These are phyloP conservation scores for Verticillium alfalfae DNA, from an alignment of 2,329 filamentous ascomycete species.

Conservation along the genomic window DNA sequence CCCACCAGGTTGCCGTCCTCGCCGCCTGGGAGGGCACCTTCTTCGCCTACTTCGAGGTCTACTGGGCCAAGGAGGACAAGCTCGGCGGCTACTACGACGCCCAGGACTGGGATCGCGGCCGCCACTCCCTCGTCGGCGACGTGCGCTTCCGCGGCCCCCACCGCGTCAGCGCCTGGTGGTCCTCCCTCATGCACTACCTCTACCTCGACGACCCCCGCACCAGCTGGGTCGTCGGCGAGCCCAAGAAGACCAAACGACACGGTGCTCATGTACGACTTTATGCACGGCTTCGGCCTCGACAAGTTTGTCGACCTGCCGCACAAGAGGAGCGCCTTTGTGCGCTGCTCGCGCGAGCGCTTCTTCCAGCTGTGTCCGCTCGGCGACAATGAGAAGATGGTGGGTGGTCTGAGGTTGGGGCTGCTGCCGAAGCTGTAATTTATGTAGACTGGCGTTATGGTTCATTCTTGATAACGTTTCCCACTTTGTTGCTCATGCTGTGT, in stretches of 20 bases:
- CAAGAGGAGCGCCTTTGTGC: slow-evolving; percentile 64
- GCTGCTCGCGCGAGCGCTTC: slow-evolving; percentile 61
- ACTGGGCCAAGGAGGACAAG: slow-evolving; percentile 65
- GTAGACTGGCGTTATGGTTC: not conserved
- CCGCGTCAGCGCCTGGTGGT: slow-evolving; percentile 57
- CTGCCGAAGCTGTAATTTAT: slow-evolving; percentile 44
- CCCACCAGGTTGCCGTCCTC: slow-evolving; percentile 65
- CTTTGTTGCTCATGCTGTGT: not conserved
- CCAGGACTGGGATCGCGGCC: slow-evolving; percentile 51
- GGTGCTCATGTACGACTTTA: slow-evolving; percentile 68
- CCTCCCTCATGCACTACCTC: slow-evolving; percentile 56
- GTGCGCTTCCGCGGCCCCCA: slow-evolving; percentile 55
- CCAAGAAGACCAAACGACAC: slow-evolving; percentile 66
- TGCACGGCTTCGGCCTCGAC: slow-evolving; percentile 66
- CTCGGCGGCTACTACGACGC: slow-evolving; percentile 52
- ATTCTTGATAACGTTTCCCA: not conserved
- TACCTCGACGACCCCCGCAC: slow-evolving; percentile 58
- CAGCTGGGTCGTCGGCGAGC: slow-evolving; percentile 58
- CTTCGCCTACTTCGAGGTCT: slow-evolving; percentile 77
- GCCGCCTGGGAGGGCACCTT: slow-evolving; percentile 64
- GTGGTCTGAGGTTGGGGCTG: slow-evolving; percentile 46
- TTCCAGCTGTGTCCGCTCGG: slow-evolving; percentile 61
- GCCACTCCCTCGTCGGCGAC: slow-evolving; percentile 54
- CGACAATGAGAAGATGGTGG: slow-evolving; percentile 50
- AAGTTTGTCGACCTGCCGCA: slow-evolving; percentile 69